A percentile compares a stretch with the other conserved stretches of the same genome.
Conservation (phyloP, 1,284 basidiomycete genomes). For the Calocybe gambosa region DNA sequence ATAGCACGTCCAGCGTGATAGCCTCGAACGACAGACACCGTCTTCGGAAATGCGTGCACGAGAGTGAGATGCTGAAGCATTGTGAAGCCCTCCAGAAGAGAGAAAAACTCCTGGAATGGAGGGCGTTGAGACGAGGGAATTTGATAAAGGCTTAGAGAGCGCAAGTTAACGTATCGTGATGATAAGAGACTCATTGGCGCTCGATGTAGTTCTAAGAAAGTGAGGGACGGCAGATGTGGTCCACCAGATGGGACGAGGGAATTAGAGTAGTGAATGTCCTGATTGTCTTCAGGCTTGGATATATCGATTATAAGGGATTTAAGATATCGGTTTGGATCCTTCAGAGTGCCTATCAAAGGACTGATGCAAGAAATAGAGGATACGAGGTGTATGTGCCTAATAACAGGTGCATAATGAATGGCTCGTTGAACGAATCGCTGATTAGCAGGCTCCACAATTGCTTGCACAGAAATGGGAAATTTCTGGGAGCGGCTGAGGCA, state of each 20-base stretch:
- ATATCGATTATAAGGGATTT: conserved; percentile 27
- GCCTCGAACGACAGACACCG: not conserved
- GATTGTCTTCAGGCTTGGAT: conserved; percentile 16
- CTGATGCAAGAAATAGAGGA: conserved; percentile 26
- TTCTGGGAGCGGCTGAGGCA: conserved; percentile 26
- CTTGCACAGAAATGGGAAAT: conserved; percentile 25
- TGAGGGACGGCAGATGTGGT: conserved; percentile 16
- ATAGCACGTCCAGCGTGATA: conserved; percentile 13
- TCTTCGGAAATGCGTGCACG: conserved; percentile 20
- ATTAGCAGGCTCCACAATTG: conserved; percentile 24
- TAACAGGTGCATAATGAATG: conserved; percentile 27
- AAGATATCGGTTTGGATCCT: conserved; percentile 26
- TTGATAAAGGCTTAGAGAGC: conserved; percentile 29
- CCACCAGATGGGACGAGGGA: conserved; percentile 9
- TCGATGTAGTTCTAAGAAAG: conserved; percentile 27
- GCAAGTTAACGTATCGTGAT: conserved; percentile 26
- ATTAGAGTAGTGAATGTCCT: conserved; percentile 19
- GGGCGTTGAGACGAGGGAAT: conserved; percentile 30
- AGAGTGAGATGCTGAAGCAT: conserved; percentile 28
- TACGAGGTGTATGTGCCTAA: conserved; percentile 26
- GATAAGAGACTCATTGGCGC: conserved; percentile 31
- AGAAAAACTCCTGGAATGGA: conserved; percentile 25
- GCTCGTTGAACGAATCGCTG: conserved; percentile 25
- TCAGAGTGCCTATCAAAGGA: conserved; percentile 26
- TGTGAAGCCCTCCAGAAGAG: conserved; percentile 25